These are phyloP conservation scores for Astraeus odoratus DNA, from an alignment of 768 basidiomycete species.

Conservation along the genomic window DNA sequence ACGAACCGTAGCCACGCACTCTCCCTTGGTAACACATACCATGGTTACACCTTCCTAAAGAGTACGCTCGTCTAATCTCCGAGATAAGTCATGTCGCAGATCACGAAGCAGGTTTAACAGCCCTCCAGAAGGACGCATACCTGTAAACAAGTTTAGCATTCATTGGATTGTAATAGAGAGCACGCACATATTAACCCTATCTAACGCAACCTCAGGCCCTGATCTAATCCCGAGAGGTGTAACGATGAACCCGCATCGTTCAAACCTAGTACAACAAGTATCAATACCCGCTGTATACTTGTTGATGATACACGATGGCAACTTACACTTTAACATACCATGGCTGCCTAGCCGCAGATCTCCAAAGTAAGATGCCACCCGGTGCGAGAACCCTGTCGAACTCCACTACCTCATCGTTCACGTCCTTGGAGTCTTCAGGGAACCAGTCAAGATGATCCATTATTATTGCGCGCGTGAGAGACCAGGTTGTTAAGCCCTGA, in stretches of 20 bases:
- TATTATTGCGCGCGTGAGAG: conserved; percentile 56
- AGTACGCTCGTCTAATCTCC: too few species aligned
- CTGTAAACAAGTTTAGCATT: conserved; percentile 7
- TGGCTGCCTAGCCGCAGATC: conserved; percentile 55
- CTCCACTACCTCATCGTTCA: conserved; percentile 47
- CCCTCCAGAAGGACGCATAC: conserved; percentile 29
- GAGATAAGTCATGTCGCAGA: background rate
- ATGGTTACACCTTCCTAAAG: too few species aligned
- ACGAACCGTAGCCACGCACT: too few species aligned
- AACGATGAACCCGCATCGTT: conserved; percentile 46
- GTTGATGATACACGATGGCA: background rate
- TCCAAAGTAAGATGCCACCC: conserved; percentile 60
- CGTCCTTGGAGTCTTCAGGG: conserved; percentile 38
- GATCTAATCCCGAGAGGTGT: conserved; percentile 45
- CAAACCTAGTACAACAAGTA: conserved; percentile 33
- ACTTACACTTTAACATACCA: conserved; percentile 54
- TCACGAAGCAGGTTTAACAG: conserved; percentile 11
- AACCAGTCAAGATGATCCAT: conserved; percentile 72
- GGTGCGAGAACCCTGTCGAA: conserved; percentile 49
- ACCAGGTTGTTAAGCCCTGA: conserved; percentile 35
- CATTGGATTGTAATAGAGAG: background rate
- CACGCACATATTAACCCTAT: conserved; percentile 64
- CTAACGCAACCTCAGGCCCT: conserved; percentile 43
- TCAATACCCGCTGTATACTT: background rate
- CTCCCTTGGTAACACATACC: too few species aligned